Evolutionary conservation across 2,329 filamentous ascomycete genomes (phyloP).

Genomic region (Thermothelomyces thermophilus): DNA sequence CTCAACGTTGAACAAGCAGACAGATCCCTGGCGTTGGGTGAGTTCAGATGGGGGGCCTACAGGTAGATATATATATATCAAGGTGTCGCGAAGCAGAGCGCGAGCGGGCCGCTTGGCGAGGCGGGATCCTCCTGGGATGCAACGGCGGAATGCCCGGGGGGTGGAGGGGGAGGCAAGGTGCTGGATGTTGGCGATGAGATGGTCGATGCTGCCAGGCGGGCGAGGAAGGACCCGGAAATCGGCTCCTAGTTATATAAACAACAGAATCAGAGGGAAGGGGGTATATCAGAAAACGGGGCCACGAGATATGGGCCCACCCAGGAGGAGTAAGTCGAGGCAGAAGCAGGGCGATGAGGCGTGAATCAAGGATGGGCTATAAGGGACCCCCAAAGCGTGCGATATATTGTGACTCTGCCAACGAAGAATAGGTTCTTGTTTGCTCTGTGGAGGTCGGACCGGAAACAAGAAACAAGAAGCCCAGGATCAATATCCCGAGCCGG

Average conservation of each 20-base stretch:
- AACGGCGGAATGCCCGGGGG: slow-evolving; percentile 14
- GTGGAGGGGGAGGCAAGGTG: slow-evolving; percentile 1
- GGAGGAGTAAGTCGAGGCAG: slow-evolving; percentile 7
- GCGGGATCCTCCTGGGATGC: slow-evolving; percentile 16
- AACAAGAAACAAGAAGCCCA: slow-evolving; percentile 14
- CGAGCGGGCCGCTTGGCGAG: slow-evolving; percentile 8
- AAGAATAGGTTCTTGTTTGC: slow-evolving; percentile 6
- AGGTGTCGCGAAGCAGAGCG: not conserved
- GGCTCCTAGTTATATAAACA: slow-evolving; percentile 21
- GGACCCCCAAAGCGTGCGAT: slow-evolving; percentile 3
- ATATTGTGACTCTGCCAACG: too few relatives aligned
- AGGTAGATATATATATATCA: slow-evolving; percentile 15
- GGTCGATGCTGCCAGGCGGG: slow-evolving; percentile 1
- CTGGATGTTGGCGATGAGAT: slow-evolving; percentile 13
- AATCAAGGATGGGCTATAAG: slow-evolving; percentile 13
- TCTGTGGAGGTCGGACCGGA: slow-evolving; percentile 8
- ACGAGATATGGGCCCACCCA: slow-evolving; percentile 16
- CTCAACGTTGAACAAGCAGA: too few relatives aligned
- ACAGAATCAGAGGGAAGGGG: slow-evolving; percentile 9
- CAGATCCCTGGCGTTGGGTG: too few relatives aligned
- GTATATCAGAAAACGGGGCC: slow-evolving; percentile 19
- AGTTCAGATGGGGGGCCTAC: not conserved
- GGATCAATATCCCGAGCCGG: slow-evolving; percentile 14
- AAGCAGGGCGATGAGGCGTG: slow-evolving; percentile 15
- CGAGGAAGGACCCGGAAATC: slow-evolving; percentile 6